These are phyloP conservation scores for Nakazawaea anatomiae DNA, from an alignment of 805 yeast species.

Conservation along the genomic window DNA sequence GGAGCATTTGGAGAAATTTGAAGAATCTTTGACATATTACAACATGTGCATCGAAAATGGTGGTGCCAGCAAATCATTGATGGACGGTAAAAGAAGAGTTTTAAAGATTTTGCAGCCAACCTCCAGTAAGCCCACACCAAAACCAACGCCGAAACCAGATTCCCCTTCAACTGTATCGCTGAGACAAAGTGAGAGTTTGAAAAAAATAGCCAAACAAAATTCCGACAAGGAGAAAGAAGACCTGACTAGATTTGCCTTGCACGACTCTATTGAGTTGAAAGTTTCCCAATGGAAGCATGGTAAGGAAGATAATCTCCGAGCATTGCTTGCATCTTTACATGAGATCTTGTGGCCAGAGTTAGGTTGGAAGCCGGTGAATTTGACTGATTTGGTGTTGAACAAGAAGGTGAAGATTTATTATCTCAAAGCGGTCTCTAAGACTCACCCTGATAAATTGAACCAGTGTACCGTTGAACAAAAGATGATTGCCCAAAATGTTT, in stretches of 20 bases:
- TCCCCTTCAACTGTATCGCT: constrained; percentile 9
- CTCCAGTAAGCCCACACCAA: constrained; percentile 21
- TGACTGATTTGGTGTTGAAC: constrained; percentile 78
- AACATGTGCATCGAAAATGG: constrained; percentile 62
- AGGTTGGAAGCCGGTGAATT: constrained; percentile 60
- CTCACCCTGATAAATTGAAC: constrained; percentile 84
- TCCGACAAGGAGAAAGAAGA: constrained; percentile 31
- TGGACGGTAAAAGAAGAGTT: constrained; percentile 85
- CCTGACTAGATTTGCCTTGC: constrained; percentile 50
- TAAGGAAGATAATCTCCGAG: constrained; percentile 77
- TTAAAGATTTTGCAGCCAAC: constrained; percentile 56
- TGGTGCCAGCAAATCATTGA: constrained; percentile 48
- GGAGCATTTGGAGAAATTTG: constrained; percentile 71
- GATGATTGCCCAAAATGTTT: constrained; percentile 83
- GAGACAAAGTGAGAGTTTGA: constrained; percentile 31
- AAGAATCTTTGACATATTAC: constrained; percentile 59
- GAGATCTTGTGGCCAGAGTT: constrained; percentile 60
- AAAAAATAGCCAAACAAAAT: constrained; percentile 44
- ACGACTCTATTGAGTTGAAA: constrained; percentile 54
- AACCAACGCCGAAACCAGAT: constrained; percentile 17
- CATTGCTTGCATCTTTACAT: constrained; percentile 65
- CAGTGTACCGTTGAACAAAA: constrained; percentile 59
- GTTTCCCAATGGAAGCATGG: constrained; percentile 64
- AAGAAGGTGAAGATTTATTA: constrained; percentile 84
- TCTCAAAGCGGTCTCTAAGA: constrained; percentile 72